Evolutionary conservation across 73 alveolate genomes (phyloP), one percentile per base, ranked within the genome.

Genomic region (Diophrys appendiculata): DNA sequence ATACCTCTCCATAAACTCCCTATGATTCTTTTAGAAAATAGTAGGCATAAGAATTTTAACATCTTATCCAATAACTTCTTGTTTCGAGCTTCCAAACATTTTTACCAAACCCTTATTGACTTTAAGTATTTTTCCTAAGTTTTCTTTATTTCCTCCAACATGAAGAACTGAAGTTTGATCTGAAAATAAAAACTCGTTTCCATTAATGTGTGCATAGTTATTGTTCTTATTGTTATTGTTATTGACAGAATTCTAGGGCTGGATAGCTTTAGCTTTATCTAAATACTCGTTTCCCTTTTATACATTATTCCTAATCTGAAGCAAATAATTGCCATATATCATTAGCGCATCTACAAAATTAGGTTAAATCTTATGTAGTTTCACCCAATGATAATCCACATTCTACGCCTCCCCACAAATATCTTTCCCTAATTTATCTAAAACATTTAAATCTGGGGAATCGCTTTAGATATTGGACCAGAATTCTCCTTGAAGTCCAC

Each of bases 401-500:
- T 80, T 54, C n/a, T 27, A 0, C 30, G 89, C 54, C 1, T 76
- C 73, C 26, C 30, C 26, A 43, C n/a, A 56, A 3, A 80, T 80
- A 24, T 80, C 72, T 24, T 32, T 54, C 56, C 71, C 78, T 0
- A 72, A 70, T 18, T 80, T 83, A 55, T 80, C 56, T 0, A 80
- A 30, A 27, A 22, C 26, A 33, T 80, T 80, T 14, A 80, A 33
- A 33, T 80, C 89, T 60, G 2, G 71, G 11, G 2, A 23, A 3
- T 23, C 11, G 28, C 2, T 3, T 3, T 2, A 23, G 30, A 3
- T 60, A 60, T 31, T 31, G 22, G 89, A 83, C 89, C 89, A 80
- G 67, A 80, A 80, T 43, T 80, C 89, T 1, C 70, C 89, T 33
- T 80, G 71, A 33, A 23, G 52, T 32, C 72, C 72, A 78, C 89